phyloP scores from a whole-genome alignment of 2,329 filamentous ascomycete genomes.

The Xylariales sp. region DNA sequence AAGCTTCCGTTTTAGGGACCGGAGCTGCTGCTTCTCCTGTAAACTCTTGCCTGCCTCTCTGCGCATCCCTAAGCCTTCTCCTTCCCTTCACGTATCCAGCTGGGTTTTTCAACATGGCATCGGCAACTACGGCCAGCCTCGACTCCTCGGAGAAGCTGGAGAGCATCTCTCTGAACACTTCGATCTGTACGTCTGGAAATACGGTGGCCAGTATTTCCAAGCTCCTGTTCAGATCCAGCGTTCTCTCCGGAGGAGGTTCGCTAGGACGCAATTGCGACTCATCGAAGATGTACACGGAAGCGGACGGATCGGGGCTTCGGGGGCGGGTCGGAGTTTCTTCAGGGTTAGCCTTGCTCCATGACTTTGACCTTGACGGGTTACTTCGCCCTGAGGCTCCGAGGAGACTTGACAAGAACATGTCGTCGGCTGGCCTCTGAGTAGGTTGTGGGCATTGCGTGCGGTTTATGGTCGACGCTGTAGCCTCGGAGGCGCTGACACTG shows the following conservation, averaged over 20 bases:
- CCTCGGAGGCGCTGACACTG: no score
- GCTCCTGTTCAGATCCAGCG: slow-evolving; percentile 65
- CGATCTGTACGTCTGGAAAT: slow-evolving; percentile 76
- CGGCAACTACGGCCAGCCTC: slow-evolving; percentile 69
- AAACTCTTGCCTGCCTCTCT: slow-evolving; percentile 28
- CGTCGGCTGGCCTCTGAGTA: background rate
- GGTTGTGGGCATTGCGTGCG: background rate
- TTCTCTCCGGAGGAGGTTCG: slow-evolving; percentile 52
- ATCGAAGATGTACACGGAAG: slow-evolving; percentile 48
- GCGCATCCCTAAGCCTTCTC: slow-evolving; percentile 38
- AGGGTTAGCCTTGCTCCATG: slow-evolving; percentile 3
- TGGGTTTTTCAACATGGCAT: slow-evolving; percentile 69
- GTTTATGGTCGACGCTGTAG: no score
- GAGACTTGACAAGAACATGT: slow-evolving; percentile 5
- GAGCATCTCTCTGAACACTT: slow-evolving; percentile 80
- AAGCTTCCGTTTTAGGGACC: slow-evolving; percentile 59
- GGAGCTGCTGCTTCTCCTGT: slow-evolving; percentile 24
- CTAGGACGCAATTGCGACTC: slow-evolving; percentile 47
- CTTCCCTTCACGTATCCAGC: slow-evolving; percentile 67
- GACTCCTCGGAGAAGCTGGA: slow-evolving; percentile 71
- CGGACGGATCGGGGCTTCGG: slow-evolving; percentile 15
- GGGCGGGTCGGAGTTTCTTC: slow-evolving; percentile 17
- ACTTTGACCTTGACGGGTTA: slow-evolving; percentile 1
- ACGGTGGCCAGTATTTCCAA: slow-evolving; percentile 65
- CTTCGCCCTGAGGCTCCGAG: slow-evolving; percentile 4